Evolutionary conservation across 116 monocot genomes (phyloP).

Genomic region (Papilionanthe hybrid): DNA sequence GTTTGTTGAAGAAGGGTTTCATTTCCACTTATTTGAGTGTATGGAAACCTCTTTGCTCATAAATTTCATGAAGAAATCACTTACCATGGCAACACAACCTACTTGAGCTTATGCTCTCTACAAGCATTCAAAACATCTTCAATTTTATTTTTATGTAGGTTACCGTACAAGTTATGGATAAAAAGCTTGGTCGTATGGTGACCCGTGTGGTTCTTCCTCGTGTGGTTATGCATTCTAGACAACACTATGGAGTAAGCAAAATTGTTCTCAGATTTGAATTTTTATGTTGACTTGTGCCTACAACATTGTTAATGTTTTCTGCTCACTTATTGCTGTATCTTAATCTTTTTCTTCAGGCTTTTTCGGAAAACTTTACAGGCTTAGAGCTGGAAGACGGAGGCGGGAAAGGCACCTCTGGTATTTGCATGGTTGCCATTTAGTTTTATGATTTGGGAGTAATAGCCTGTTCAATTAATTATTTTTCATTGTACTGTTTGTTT

Average conservation of each 20-base stretch:
- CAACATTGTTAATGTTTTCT: not conserved
- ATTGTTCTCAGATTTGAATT: not conserved
- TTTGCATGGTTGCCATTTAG: not conserved
- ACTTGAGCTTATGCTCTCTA: not conserved
- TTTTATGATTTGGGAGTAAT: not conserved
- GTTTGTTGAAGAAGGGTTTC: not conserved
- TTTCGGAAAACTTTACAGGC: conserved; percentile 90
- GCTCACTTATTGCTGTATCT: not conserved
- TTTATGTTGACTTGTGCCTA: not conserved
- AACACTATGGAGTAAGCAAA: conserved; percentile 81
- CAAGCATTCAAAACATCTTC: not conserved
- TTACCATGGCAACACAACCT: not conserved
- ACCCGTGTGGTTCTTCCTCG: conserved; percentile 93
- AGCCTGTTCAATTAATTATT: not conserved
- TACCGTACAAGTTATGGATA: conserved; percentile 75
- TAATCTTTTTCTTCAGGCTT: conserved; percentile 46
- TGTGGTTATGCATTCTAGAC: conserved; percentile 91
- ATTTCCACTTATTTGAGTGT: not conserved
- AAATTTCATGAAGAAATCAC: conserved; percentile 1
- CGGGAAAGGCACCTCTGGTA: conserved; percentile 96
- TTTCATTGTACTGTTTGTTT: not conserved
- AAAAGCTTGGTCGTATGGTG: conserved; percentile 86
- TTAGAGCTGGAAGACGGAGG: conserved; percentile 99
- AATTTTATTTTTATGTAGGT: conserved; percentile 38
- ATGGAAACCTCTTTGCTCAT: not conserved